Evolutionary conservation across 345 rosid species (phyloP).

Genomic region (Anacardium occidentale): DNA sequence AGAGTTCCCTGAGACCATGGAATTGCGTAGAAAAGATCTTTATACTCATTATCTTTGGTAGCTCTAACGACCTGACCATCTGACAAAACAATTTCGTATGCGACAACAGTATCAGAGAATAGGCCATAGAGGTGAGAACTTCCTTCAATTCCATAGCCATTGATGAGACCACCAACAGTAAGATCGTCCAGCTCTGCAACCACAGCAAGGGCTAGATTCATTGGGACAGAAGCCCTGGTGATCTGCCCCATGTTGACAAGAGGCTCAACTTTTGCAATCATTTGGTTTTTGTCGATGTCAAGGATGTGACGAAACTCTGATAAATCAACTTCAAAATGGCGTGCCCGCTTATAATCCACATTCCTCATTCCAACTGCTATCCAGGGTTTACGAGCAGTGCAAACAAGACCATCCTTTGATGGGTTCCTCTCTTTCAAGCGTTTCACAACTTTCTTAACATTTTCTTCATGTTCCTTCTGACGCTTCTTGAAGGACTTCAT

Average conservation of each 20-base stretch:
- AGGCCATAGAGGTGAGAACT: constrained; percentile 96
- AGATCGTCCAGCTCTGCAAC: constrained; percentile 99
- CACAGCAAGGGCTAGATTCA: constrained; percentile 96
- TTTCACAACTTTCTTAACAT: constrained; percentile 79
- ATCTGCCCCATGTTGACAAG: constrained; percentile 99
- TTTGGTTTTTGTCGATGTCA: constrained; percentile 77
- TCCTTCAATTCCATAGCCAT: constrained; percentile 98
- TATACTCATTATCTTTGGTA: constrained; percentile 85
- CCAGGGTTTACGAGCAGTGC: constrained; percentile 99
- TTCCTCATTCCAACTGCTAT: constrained; percentile 98
- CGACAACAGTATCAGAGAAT: constrained; percentile 94
- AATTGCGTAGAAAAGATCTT: constrained; percentile 86
- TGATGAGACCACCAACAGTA: constrained; percentile 98
- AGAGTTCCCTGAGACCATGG: constrained; percentile 99
- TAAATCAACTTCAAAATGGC: constrained; percentile 93
- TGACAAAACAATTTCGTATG: constrained; percentile 89
- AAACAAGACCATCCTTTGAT: constrained; percentile 90
- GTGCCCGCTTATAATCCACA: constrained; percentile 95
- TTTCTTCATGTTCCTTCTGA: constrained; percentile 88
- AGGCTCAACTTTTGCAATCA: constrained; percentile 95
- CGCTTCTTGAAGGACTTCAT: constrained; percentile 85
- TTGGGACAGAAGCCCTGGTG: constrained; percentile 69
- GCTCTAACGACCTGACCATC: constrained; percentile 90
- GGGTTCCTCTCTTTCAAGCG: constrained; percentile 81
- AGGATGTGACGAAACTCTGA: constrained; percentile 79